Base-by-base conservation (phyloP, 352 stramenopile genomes). In the Phytophthora pseudosyringae region DNA sequence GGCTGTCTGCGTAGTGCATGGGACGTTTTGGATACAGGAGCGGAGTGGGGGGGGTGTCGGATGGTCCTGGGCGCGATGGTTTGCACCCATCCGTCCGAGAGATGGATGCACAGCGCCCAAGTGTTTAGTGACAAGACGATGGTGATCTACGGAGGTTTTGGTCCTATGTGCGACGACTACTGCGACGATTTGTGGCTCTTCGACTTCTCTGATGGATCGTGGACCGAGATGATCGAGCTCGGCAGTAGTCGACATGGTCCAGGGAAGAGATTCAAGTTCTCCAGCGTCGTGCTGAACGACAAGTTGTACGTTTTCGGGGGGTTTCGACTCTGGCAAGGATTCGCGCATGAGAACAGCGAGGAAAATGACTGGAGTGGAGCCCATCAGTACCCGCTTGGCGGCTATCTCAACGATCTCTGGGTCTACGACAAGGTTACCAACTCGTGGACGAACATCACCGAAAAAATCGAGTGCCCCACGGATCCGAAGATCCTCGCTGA, bases 151-250 rank as follows among this genome's bases (percentile, higher is more conserved):
- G 96, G 95, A 26, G 97, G 97, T 8, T 99, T 98, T 59, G 89
- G 82, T 0, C 83, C 90, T 6, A 73, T 95, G 28, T 99, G 97
- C 63, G 84, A 90, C 36, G 97, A 99, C 69, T 99, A 98, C 61
- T 99, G 97, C 73, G 81, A 98, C 67, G 97, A 99, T 74, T 80
- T 98, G 68, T 99, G 97, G 96, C 65, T 96, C 11, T 98, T 98
- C 50, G 90, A 99, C 69, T 88, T 98, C 51, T 69, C 71, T 0
- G 84, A 96, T 69, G 93, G 95, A 57, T 74, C 85, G 36, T 98
- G 92, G 93, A 97, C 85, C 32, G 75, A 97, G 66, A 83, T 94
- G 76, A 88, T 86, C 52, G 79, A 90, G 66, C 48, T 93, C 16
- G 82, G 81, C n/a, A 90, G 81, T 59, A 69, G 60, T 11, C 56